A percentile compares a stretch with the other conserved stretches of the same genome.
These are phyloP conservation scores for Boeremia lycopersici DNA, from an alignment of 2,329 filamentous ascomycete species.

Conservation along the genomic window DNA sequence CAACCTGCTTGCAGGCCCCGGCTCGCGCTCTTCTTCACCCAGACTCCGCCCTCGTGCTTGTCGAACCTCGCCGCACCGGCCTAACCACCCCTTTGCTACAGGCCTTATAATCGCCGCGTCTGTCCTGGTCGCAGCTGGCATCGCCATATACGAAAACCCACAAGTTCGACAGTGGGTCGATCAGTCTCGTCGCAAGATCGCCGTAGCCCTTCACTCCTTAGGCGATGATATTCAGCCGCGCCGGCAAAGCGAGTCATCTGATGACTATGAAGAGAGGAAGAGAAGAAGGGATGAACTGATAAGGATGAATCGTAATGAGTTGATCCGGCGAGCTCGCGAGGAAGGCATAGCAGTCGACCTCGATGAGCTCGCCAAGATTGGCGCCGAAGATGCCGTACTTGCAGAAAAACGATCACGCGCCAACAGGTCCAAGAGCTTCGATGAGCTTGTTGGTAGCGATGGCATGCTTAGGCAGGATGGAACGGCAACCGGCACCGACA, in stretches of 20 bases:
- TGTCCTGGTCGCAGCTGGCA: slow-evolving; percentile 65
- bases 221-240: slow-evolving; percentile 63
- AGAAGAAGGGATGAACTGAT: slow-evolving; percentile 40
- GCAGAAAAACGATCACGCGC: slow-evolving; percentile 24
- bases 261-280: slow-evolving; percentile 42
- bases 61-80: slow-evolving; percentile 20
- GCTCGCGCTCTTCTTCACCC: slow-evolving; percentile 24
- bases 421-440: slow-evolving; percentile 44
- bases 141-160: slow-evolving; percentile 68
- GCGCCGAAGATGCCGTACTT: slow-evolving; percentile 35
- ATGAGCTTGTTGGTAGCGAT: slow-evolving; percentile 49
- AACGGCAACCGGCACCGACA: slow-evolving; percentile 32
- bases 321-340: slow-evolving; percentile 44
- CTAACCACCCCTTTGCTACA: slow-evolving; percentile 47
- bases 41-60: slow-evolving; percentile 5
- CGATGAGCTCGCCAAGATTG: slow-evolving; percentile 47
- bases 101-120: slow-evolving; percentile 68
- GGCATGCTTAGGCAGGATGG: slow-evolving; percentile 44
- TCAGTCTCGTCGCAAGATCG: slow-evolving; percentile 65
- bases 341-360: slow-evolving; percentile 51
- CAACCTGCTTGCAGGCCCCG: slow-evolving; percentile 44
- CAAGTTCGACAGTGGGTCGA: slow-evolving; percentile 68
- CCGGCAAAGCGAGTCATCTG: slow-evolving; percentile 40
- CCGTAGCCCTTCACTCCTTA: slow-evolving; percentile 62
- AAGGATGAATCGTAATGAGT: slow-evolving; percentile 42